Percentiles rank a stretch among this genome's conserved stretches.
Conservation (phyloP, 176 grass and related monocot genomes). For the barley (Hordeum vulgare) region MorexV3_pseudomolecules_assembly NC_058519.1:73442885-73443384, state of each 20-base stretch:
- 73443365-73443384: conserved; percentile 55
- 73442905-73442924: too few species aligned
- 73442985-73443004: neutral
- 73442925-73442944: neutral
- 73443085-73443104: conserved; percentile 23
- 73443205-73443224: conserved; percentile 79
- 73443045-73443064: conserved; percentile 54
- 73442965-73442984: neutral
- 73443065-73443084: conserved; percentile 22
- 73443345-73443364: conserved; percentile 58
- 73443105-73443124: conserved; percentile 23
- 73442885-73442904: neutral
- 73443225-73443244: conserved; percentile 49
- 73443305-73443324: conserved; percentile 75
- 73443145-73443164: conserved; percentile 67
- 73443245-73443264: conserved; percentile 62
- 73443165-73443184: conserved; percentile 50
- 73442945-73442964: neutral
- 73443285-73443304: conserved; percentile 88
- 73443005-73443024: conserved; percentile 13
- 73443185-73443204: conserved; percentile 80
- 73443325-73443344: conserved; percentile 31
- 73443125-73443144: conserved; percentile 88
- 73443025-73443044: conserved; percentile 68
- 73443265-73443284: conserved; percentile 76